Evolutionary conservation across 2,329 filamentous ascomycete genomes (phyloP).

Genomic region (Bipolaris zeicola): DNA sequence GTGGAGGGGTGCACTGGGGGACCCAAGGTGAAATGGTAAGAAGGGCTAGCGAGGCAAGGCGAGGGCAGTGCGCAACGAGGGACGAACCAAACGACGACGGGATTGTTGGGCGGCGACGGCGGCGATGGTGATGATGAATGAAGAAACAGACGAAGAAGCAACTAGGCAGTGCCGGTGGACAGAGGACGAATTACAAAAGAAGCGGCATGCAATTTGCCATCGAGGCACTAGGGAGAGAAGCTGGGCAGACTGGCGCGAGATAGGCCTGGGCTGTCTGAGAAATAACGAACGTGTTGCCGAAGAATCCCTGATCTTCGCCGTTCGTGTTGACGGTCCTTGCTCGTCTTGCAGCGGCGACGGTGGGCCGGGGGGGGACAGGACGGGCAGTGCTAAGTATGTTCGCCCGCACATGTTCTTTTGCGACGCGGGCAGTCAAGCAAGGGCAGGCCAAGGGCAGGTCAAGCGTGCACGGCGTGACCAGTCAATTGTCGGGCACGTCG

Average conservation of each 20-base stretch:
- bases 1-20: slow-evolving; percentile 14
- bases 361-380: background rate
- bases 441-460: slow-evolving; percentile 8
- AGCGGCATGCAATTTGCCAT: slow-evolving; percentile 1
- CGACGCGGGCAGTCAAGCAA: slow-evolving; percentile 1
- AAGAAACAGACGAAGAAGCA: slow-evolving; percentile 6
- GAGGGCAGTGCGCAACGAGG: slow-evolving; percentile 6
- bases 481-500: background rate
- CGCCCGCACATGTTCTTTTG: slow-evolving; percentile 7
- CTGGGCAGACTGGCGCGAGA: slow-evolving; percentile 4
- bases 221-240: slow-evolving; percentile 1
- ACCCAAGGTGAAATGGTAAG: slow-evolving; percentile 6
- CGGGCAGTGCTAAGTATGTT: background rate
- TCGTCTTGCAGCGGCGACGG: slow-evolving; percentile 3
- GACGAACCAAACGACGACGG: slow-evolving; percentile 4
- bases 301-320: slow-evolving; percentile 17
- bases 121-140: background rate
- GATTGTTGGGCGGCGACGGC: no score
- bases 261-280: slow-evolving; percentile 8
- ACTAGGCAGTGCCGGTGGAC: background rate
- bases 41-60: background rate
- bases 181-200: background rate
- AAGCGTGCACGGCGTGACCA: background rate
- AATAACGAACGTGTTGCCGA: slow-evolving; percentile 17
- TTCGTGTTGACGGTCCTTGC: slow-evolving; percentile 13